Evolutionary conservation across 176 grass and related monocot genomes (phyloP).

Genomic region (Calamus simplicifolius): DNA sequence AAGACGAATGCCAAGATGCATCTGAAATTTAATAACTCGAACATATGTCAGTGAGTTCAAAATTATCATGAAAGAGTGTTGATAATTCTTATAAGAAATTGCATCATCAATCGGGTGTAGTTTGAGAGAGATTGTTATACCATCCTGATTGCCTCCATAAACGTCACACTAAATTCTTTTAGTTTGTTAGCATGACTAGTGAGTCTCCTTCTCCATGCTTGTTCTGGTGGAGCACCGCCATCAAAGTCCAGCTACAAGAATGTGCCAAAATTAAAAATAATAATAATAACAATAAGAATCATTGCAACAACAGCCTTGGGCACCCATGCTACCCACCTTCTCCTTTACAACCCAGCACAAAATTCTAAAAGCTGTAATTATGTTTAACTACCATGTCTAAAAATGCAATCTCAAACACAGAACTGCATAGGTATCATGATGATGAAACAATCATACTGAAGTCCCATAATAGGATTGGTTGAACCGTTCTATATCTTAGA

Average conservation of each 20-base stretch:
- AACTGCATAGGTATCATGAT: too few species aligned
- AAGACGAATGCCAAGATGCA: slow-evolving; percentile 88
- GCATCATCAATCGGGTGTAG: slow-evolving; percentile 9
- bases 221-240: slow-evolving; percentile 73
- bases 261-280: not conserved
- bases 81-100: not conserved
- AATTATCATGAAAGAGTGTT: too few species aligned
- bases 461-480: too few species aligned
- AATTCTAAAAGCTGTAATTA: too few species aligned
- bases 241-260: slow-evolving; percentile 75
- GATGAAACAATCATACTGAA: too few species aligned
- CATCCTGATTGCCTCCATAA: slow-evolving; percentile 88
- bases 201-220: slow-evolving; percentile 89
- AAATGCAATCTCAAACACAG: too few species aligned
- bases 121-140: slow-evolving; percentile 28
- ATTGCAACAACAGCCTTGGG: not conserved
- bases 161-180: slow-evolving; percentile 92
- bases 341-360: too few species aligned
- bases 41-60: too few species aligned
- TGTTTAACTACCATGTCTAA: too few species aligned
- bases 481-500: too few species aligned
- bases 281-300: too few species aligned
- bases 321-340: too few species aligned
- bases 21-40: slow-evolving; percentile 28
- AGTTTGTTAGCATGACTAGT: slow-evolving; percentile 88